phyloP scores from a whole-genome alignment of 768 basidiomycete genomes.

The Leccinum rimulosum region DNA sequence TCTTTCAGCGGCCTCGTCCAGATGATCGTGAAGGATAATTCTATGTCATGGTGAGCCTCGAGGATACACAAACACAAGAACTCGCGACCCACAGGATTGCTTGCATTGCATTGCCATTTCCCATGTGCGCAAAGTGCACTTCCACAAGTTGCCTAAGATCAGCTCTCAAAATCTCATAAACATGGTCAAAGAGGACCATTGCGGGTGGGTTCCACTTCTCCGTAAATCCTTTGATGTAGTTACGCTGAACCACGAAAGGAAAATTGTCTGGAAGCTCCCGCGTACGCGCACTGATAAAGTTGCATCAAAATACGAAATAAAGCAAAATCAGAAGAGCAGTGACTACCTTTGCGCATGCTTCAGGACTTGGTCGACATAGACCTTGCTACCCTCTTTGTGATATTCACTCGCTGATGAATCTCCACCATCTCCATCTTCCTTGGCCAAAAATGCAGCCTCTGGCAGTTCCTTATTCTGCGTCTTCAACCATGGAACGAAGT shows the following conservation, averaged over 20 bases:
- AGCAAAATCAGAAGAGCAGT: background rate
- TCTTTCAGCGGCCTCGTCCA: conserved; percentile 40
- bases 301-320: background rate
- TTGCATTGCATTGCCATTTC: conserved; percentile 51
- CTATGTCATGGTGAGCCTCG: conserved; percentile 27
- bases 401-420: background rate
- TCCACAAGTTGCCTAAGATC: conserved; percentile 44
- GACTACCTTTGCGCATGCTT: conserved; percentile 45
- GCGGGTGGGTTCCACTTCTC: conserved; percentile 50
- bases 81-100: conserved; percentile 40
- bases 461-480: conserved; percentile 4
- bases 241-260: conserved; percentile 57
- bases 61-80: background rate
- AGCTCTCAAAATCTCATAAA: conserved; percentile 36
- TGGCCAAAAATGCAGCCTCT: conserved; percentile 32
- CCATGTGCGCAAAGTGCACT: conserved; percentile 49
- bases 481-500: conserved; percentile 51
- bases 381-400: conserved; percentile 1
- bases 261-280: conserved; percentile 69
- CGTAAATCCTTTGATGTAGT: conserved; percentile 46
- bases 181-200: conserved; percentile 39
- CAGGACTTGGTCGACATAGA: conserved; percentile 56
- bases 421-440: conserved; percentile 36
- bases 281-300: conserved; percentile 52
- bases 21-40: conserved; percentile 48